Base-by-base conservation (phyloP, 2,329 filamentous ascomycete genomes). In the Arthroderma uncinatum region DNA sequence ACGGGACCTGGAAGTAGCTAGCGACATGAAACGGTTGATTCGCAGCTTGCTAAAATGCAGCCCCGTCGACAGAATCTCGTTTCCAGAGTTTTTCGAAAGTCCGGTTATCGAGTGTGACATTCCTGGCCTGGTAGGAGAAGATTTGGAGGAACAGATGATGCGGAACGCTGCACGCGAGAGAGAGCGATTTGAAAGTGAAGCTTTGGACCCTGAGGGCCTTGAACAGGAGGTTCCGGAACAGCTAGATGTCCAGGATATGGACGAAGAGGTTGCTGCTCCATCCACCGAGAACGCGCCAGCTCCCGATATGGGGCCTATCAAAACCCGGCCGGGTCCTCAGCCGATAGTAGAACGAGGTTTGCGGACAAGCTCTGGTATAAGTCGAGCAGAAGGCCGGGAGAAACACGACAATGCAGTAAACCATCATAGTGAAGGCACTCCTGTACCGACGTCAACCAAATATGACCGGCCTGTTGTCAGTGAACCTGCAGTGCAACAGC, bases 21-120 rank as follows among this genome's bases (percentile, higher is more conserved):
- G 84, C 52, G 85, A 87, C 8, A 82, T 96, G 74, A 95, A 95
- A 71, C 78, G 79, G 21, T 75, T 96, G 16, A 90, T 96, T 59
- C 82, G 89, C 44, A 80, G 79, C 39, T 78, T 98, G 14, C 75
- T 98, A 61, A 96, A 92, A 75, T 83, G 88, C 58, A 92, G 85
- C 59, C 89, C 93, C 0, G 82, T 88, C 4, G 89, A 95, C 70
- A 81, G 93, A 58, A 80, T 95, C 69, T 87, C 83, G 57, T 97
- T 96, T 64, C 84, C 89, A 54, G 83, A 86, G 61, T 93, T 96
- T 69, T 97, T 97, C 72, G 76, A 75, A 14, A 84, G 92, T 66
- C 73, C 79, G 30, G 83, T 93, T 30, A 82, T 95, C 55, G 82
- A 80, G 10, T 80, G 79, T 19, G 80, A 84, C 2, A 96, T 96